A percentile compares a stretch with the other conserved stretches of the same genome.
Conservation (phyloP, 129 eudicot genomes). For the Calendula officinalis region DNA sequence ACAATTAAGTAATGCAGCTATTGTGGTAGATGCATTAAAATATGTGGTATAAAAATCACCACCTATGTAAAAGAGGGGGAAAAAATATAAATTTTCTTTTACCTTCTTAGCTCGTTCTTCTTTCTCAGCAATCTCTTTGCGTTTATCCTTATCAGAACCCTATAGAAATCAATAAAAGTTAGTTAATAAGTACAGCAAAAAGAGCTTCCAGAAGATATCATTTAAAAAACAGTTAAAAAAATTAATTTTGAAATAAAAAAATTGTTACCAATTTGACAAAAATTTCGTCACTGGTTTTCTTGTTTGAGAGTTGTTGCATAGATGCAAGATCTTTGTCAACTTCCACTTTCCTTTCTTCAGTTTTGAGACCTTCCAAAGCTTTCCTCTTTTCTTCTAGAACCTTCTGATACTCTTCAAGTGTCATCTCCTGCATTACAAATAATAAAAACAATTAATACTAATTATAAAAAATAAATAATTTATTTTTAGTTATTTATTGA, state of each 20-base stretch:
- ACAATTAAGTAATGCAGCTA: too few species aligned
- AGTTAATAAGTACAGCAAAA: not conserved
- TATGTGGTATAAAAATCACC: too few species aligned
- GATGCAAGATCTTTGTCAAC: constrained; percentile 66
- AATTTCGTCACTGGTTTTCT: constrained; percentile 68
- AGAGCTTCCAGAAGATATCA: not conserved
- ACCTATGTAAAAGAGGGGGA: not conserved
- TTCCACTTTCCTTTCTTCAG: constrained; percentile 91
- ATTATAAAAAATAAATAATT: too few species aligned
- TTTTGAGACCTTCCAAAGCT: constrained; percentile 59
- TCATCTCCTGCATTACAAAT: constrained; percentile 66
- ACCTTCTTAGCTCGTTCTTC: constrained; percentile 95
- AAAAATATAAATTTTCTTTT: not conserved
- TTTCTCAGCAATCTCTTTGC: constrained; percentile 71
- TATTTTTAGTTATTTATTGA: constrained; percentile 7
- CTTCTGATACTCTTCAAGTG: constrained; percentile 89
- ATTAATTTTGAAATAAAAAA: not conserved
- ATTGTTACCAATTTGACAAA: constrained; percentile 69
- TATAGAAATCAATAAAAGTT: constrained; percentile 11
- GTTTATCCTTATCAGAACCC: constrained; percentile 92
- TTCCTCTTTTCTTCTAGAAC: constrained; percentile 88
- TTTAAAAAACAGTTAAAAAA: not conserved
- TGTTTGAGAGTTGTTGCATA: constrained; percentile 87
- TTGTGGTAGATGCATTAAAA: too few species aligned
- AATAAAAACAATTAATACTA: too few species aligned